These are phyloP conservation scores for Aspergillus viridinutans DNA, from an alignment of 2,329 filamentous ascomycete genomes.

Conservation along the genomic window DNA sequence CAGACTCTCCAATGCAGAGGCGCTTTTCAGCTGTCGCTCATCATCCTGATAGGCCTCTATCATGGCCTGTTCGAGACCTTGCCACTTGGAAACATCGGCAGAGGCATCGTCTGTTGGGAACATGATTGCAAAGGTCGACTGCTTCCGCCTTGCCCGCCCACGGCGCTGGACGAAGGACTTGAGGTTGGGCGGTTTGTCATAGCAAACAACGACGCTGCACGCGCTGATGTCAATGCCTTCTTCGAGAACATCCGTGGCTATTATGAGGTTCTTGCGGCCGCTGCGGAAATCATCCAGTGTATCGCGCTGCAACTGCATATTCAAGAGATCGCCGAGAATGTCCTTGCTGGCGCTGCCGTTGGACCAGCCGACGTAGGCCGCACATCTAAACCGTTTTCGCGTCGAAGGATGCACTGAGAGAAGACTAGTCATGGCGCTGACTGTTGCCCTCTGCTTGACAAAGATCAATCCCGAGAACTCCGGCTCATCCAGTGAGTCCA, in stretches of 20 bases:
- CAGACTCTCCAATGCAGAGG: conserved; percentile 48
- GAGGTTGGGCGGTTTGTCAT: conserved; percentile 57
- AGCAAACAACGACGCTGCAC: conserved; percentile 63
- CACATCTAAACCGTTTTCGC: conserved; percentile 42
- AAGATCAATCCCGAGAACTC: conserved; percentile 62
- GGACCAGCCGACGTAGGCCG: conserved; percentile 46
- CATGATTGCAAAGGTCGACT: conserved; percentile 54
- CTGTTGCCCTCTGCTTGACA: conserved; percentile 59
- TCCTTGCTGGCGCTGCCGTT: conserved; percentile 39
- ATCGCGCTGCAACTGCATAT: conserved; percentile 45
- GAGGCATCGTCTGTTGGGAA: conserved; percentile 35
- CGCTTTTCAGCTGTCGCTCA: conserved; percentile 46
- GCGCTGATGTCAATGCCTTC: conserved; percentile 61
- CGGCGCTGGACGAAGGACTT: conserved; percentile 64
- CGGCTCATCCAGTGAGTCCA: conserved; percentile 39
- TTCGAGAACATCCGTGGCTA: conserved; percentile 56
- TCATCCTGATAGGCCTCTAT: conserved; percentile 65
- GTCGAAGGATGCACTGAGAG: conserved; percentile 50
- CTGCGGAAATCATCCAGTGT: conserved; percentile 52
- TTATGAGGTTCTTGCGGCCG: conserved; percentile 53
- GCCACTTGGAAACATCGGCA: conserved; percentile 52
- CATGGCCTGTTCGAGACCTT: conserved; percentile 67
- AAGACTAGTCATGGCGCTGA: conserved; percentile 56
- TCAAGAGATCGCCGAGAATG: conserved; percentile 48
- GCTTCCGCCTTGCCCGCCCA: conserved; percentile 56